Evolutionary conservation across 2,329 filamentous ascomycete genomes (phyloP).

Genomic region (Pyrenophora seminiperda): DNA sequence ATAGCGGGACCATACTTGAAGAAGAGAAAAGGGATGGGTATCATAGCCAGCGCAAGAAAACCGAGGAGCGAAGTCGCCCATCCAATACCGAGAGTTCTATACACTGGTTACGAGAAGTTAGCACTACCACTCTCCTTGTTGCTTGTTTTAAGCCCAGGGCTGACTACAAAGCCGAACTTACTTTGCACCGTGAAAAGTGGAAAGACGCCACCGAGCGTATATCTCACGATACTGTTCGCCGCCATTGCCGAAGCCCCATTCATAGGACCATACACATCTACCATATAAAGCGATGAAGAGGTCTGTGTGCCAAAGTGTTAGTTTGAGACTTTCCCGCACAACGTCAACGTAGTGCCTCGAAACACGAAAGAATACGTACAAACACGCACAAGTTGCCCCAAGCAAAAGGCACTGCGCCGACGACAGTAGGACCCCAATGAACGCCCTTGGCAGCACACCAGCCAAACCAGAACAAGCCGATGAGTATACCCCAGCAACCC

Average conservation of each 20-base stretch:
- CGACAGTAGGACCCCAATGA: constrained; percentile 56
- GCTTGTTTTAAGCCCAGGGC: not conserved
- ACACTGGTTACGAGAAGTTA: constrained; percentile 29
- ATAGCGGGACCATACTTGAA: constrained; percentile 36
- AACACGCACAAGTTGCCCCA: constrained; percentile 67
- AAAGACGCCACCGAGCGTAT: constrained; percentile 43
- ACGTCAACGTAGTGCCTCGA: not conserved
- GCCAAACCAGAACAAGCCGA: constrained; percentile 65
- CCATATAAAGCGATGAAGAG: constrained; percentile 36
- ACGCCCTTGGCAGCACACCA: constrained; percentile 58
- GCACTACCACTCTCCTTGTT: not conserved
- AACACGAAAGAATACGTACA: constrained; percentile 51
- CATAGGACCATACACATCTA: constrained; percentile 41
- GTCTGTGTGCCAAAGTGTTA: constrained; percentile 16
- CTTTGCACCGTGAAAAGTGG: constrained; percentile 48
- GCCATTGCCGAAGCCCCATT: constrained; percentile 47
- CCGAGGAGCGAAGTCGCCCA: constrained; percentile 51
- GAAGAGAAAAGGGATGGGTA: constrained; percentile 38
- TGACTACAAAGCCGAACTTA: constrained; percentile 9
- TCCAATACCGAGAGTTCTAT: constrained; percentile 40
- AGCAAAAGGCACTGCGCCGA: constrained; percentile 62
- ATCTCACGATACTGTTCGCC: constrained; percentile 48
- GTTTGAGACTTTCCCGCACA: too few relatives aligned
- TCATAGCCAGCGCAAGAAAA: constrained; percentile 45
- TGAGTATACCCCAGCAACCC: constrained; percentile 59